Percentiles rank a stretch among this genome's conserved stretches.
These are phyloP conservation scores for Podospora bellae-mahoneyi DNA, from an alignment of 495 filamentous ascomycete species.

Conservation along the genomic window DNA sequence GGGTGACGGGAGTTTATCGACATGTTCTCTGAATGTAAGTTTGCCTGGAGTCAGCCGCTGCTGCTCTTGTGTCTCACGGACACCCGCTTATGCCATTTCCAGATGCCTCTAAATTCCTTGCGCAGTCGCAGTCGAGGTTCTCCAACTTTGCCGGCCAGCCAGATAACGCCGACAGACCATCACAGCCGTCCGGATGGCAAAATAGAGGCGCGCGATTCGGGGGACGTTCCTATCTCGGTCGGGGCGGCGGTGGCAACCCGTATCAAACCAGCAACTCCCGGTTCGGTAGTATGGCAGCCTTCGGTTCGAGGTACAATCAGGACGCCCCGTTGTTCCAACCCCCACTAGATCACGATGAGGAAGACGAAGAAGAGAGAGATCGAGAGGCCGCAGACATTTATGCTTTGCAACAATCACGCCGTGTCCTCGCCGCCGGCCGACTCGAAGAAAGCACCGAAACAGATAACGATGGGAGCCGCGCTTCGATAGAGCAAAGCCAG, in stretches of 20 bases:
- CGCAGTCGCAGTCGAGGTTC: constrained; percentile 88
- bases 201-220: constrained; percentile 37
- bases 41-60: neutral
- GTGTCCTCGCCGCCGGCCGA: constrained; percentile 77
- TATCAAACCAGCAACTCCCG: constrained; percentile 68
- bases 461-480: constrained; percentile 61
- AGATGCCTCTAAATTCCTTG: constrained; percentile 98
- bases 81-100: neutral
- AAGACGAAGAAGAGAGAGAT: constrained; percentile 85
- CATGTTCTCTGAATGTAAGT: constrained; percentile 99
- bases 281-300: constrained; percentile 69
- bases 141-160: constrained; percentile 58
- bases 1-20: constrained; percentile 28
- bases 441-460: constrained; percentile 78
- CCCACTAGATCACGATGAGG: constrained; percentile 74
- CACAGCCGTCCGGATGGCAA: constrained; percentile 34
- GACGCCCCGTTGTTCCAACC: constrained; percentile 92
- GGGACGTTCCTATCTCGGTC: constrained; percentile 36
- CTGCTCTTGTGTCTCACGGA: constrained; percentile 13
- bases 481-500: constrained; percentile 54
- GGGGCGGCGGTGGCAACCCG: constrained; percentile 56
- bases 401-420: constrained; percentile 81
- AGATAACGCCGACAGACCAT: constrained; percentile 48
- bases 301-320: constrained; percentile 67
- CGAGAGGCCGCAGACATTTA: constrained; percentile 91